These are phyloP conservation scores for Fraxinus cuspidata DNA, from an alignment of 257 asterid genomes.

Conservation along the genomic window DNA sequence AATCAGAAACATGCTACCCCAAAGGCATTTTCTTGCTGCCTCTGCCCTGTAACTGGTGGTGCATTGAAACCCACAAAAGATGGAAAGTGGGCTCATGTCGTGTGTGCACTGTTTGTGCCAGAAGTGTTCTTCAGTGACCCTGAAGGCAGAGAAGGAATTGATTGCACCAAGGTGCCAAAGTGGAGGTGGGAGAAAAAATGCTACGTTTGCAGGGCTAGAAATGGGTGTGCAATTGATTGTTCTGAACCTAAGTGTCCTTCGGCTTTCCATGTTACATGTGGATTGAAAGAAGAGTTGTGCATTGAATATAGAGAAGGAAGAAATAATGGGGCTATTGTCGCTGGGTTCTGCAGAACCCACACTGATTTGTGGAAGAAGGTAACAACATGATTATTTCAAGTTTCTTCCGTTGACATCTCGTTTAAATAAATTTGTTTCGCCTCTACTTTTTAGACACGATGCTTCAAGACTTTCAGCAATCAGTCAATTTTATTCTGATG, in stretches of 20 bases:
- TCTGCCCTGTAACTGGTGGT: conserved; percentile 66
- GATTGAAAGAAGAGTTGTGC: conserved; percentile 60
- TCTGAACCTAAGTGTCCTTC: conserved; percentile 70
- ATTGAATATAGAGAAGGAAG: conserved; percentile 66
- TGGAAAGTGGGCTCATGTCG: conserved; percentile 82
- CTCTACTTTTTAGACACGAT: neutral
- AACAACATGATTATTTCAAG: neutral
- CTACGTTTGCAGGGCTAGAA: conserved; percentile 49
- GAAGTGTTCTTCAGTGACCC: conserved; percentile 74
- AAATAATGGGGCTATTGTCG: conserved; percentile 63
- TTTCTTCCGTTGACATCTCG: neutral
- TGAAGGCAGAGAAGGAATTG: conserved; percentile 64
- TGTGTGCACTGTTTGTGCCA: conserved; percentile 76
- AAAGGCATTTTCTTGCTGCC: conserved; percentile 49
- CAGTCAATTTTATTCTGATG: neutral
- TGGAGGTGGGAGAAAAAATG: conserved; percentile 67
- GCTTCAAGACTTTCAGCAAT: neutral
- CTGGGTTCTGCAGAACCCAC: conserved; percentile 71
- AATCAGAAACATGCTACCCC: neutral
- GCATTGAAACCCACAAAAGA: conserved; percentile 76
- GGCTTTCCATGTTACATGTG: conserved; percentile 80
- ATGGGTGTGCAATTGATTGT: conserved; percentile 78
- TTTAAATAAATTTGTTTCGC: no score
- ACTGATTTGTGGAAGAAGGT: conserved; percentile 88
- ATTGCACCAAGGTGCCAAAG: conserved; percentile 49